Base-by-base conservation (phyloP, 495 filamentous ascomycete species). In the Cryomyces antarcticus region DNA sequence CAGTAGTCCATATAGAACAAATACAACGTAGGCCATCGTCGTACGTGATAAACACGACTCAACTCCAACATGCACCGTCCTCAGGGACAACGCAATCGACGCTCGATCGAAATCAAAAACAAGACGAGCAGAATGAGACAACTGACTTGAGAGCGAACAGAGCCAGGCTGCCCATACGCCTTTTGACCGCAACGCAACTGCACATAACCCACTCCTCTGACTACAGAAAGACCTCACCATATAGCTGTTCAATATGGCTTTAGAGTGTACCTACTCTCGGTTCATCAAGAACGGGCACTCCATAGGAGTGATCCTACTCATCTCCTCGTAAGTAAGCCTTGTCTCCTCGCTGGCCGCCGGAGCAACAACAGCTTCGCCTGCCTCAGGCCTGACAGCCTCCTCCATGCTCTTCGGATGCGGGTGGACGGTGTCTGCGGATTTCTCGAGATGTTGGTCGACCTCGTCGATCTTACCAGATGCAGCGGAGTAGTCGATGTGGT, bases 201-300 rank as follows among this genome's bases (percentile, higher is more conserved):
- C 37, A 39, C 39, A 29, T 28, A 7, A 28, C 10, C 17, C 6
- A 29, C 39, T 10, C 39, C 1, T 41, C n/a, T 12, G 40, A 29
- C 24, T n/a, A 29, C 40, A 13, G 28, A 5, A 9, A 41, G 28
- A n/a, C 34, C 17, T 31, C 28, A 41, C 31, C 28, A 30, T n/a
- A 10, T 17, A 41, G 27, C 11, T 28, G 7, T 29, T 5, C 29
- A 2, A 29, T 7, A 27, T 2, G 11, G 31, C 24, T 29, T 3
- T 27, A 28, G 24, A 41, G 13, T 6, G 17, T 29, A 17, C 30
- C 31, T 11, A 58, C 44, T 58, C 55, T 13, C 49, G 27, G 41
- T 61, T 61, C 54, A 57, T 54, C 39, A 60, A 31, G 31, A 54
- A 51, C 37, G 50, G 54, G 37, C 52, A 52, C 49, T 59, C 49